phyloP scores from a whole-genome alignment of 2,329 filamentous ascomycete genomes.

The Niveomyces coronatus region DNA sequence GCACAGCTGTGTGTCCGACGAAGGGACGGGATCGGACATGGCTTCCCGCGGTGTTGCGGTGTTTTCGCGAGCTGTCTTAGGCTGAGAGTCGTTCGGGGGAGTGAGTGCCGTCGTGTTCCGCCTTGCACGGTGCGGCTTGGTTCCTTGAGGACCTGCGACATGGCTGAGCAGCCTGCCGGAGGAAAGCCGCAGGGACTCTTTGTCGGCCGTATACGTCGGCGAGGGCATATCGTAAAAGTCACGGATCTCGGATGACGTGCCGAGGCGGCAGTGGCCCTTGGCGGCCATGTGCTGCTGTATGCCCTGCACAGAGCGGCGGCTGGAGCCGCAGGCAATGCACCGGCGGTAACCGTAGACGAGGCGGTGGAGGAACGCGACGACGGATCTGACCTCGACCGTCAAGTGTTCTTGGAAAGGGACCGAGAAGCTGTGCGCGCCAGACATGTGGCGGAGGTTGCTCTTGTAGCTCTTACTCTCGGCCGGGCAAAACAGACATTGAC shows the following conservation, averaged over 20 bases:
- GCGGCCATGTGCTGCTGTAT: constrained; percentile 41
- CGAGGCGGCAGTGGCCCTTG: constrained; percentile 38
- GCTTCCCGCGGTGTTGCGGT: background rate
- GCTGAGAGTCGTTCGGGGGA: background rate
- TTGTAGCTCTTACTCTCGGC: constrained; percentile 19
- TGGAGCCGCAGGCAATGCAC: constrained; percentile 39
- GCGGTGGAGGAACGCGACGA: constrained; percentile 37
- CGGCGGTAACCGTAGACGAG: constrained; percentile 39
- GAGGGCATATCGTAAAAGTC: constrained; percentile 27
- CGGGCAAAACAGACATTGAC: constrained; percentile 34
- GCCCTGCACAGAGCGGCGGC: constrained; percentile 30
- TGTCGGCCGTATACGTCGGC: constrained; percentile 9
- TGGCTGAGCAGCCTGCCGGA: constrained; percentile 26
- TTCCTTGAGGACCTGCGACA: no score
- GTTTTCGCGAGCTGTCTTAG: background rate
- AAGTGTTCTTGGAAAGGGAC: constrained; percentile 30
- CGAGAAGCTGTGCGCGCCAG: constrained; percentile 34
- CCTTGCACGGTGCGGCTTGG: constrained; percentile 3
- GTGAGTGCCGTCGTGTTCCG: background rate
- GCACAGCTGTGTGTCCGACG: constrained; percentile 11
- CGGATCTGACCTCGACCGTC: constrained; percentile 32
- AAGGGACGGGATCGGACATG: background rate
- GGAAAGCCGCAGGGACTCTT: constrained; percentile 21
- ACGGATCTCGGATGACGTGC: constrained; percentile 28
- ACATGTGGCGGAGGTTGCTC: constrained; percentile 38